Base-by-base conservation (phyloP, 2,329 filamentous ascomycete genomes). In the Daldinia sp. region DNA sequence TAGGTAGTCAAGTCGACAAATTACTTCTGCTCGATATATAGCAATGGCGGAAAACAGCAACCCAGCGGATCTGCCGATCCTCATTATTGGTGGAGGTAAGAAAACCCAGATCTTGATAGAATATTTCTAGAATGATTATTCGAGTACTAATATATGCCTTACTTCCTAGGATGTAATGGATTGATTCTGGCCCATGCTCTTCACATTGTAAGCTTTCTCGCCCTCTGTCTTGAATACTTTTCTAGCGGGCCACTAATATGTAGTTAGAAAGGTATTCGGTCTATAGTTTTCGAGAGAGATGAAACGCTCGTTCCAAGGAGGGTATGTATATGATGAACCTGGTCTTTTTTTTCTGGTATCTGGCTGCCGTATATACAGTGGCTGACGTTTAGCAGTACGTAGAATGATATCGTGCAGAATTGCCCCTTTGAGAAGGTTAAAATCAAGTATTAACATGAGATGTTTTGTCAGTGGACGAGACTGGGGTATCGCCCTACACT, bases 71-170 rank as follows among this genome's bases (percentile, higher is more conserved):
- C 65, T 73, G 19, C 70, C 70, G 1, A 59, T 72, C 17, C 69
- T 73, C 15, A 71, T 73, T 32, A 71, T 73, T 30, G 71, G 71
- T 21, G 67, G 68, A 10, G 69, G 71, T 71, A 65, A 55, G 70
- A 57, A 11, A 45, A 15, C 39, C 8, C 27, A 2, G 47, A 17
- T 51, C 19, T 43, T 27, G 17, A 8, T 23, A 4, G 2, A 19
- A 51, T 23, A 11, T n/a, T 53, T 2, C 9, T 3, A 35, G 29
- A 29, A 17, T 13, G 27, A 37, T 5, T n/a, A 34, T 19, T 13
- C 17, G 7, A 30, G 45, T 32, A 29, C 60, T 67, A 53, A 61
- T 15, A 37, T 3, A 17, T 13, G 13, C 17, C 37, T 7, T n/a
- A n/a, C 39, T 10, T 17, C 13, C 9, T 56, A 73, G 71, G 71